Conservation (phyloP, 192 early-diverging fungal species). For the Umbelopsis ramanniana region DNA sequence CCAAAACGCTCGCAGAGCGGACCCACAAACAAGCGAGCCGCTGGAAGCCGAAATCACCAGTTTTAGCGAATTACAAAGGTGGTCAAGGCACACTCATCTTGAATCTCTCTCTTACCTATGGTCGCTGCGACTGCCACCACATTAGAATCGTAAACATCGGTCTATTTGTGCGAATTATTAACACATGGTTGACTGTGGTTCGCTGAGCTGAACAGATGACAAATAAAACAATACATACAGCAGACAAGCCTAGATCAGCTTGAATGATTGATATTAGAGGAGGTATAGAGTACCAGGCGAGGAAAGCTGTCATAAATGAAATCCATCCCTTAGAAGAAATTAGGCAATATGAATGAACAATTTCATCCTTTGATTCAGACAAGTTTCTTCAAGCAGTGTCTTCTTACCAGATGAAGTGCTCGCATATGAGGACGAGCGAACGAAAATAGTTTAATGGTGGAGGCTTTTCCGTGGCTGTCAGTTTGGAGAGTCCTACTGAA, state of each 20-base stretch:
- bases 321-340: slow-evolving; percentile 32
- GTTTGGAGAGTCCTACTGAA: slow-evolving; percentile 26
- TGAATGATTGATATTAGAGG: slow-evolving; percentile 60
- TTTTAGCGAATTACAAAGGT: background rate
- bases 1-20: slow-evolving; percentile 51
- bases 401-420: slow-evolving; percentile 24
- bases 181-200: background rate
- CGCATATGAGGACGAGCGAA: slow-evolving; percentile 42
- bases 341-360: no score
- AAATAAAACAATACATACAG: background rate
- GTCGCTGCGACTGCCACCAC: slow-evolving; percentile 59
- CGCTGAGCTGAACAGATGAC: background rate
- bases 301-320: slow-evolving; percentile 47
- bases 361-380: no score
- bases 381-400: no score
- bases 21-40: slow-evolving; percentile 44
- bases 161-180: background rate
- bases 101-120: slow-evolving; percentile 31
- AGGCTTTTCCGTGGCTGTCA: slow-evolving; percentile 41
- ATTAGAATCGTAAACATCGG: slow-evolving; percentile 51
- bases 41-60: slow-evolving; percentile 6
- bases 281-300: slow-evolving; percentile 66
- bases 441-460: slow-evolving; percentile 40
- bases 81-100: background rate
- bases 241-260: slow-evolving; percentile 54